Percentiles rank a stretch among this genome's conserved stretches.
These are phyloP conservation scores for Lecanosticta acicola DNA, from an alignment of 2,329 filamentous ascomycete species.

Conservation along the genomic window DNA sequence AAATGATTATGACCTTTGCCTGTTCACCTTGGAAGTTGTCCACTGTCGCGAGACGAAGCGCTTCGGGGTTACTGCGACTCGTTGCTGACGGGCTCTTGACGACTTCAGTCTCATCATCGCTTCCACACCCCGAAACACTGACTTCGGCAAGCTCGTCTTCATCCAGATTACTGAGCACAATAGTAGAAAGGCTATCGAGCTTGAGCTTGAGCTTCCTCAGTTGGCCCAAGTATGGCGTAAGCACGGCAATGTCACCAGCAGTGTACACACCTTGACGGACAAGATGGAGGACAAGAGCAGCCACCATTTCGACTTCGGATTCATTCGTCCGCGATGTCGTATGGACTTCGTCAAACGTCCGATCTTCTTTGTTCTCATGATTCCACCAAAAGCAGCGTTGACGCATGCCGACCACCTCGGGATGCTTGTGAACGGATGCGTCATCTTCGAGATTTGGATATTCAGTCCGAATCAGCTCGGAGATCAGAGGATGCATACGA, in stretches of 20 bases:
- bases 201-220: conserved; percentile 45
- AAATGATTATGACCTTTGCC: conserved; percentile 64
- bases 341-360: conserved; percentile 10
- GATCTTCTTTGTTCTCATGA: conserved; percentile 48
- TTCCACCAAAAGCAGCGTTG: conserved; percentile 56
- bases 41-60: conserved; percentile 7
- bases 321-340: conserved; percentile 47
- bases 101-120: conserved; percentile 1
- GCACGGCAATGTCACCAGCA: conserved; percentile 59
- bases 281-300: conserved; percentile 59
- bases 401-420: conserved; percentile 47
- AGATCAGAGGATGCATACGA: conserved; percentile 61
- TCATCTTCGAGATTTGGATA: conserved; percentile 55
- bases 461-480: conserved; percentile 52
- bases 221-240: conserved; percentile 62
- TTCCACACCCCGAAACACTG: no score
- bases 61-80: conserved; percentile 9
- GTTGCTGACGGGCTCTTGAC: conserved; percentile 1
- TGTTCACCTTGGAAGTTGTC: conserved; percentile 73
- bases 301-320: conserved; percentile 60
- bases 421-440: conserved; percentile 3
- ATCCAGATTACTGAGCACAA: conserved; percentile 57
- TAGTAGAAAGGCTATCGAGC: conserved; percentile 4
- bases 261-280: conserved; percentile 59
- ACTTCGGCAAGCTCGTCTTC: conserved; percentile 6